Percentiles rank a stretch among this genome's conserved stretches.
Conservation (phyloP, 2,329 filamentous ascomycete genomes). For the Eurotiales sp. region DNA sequence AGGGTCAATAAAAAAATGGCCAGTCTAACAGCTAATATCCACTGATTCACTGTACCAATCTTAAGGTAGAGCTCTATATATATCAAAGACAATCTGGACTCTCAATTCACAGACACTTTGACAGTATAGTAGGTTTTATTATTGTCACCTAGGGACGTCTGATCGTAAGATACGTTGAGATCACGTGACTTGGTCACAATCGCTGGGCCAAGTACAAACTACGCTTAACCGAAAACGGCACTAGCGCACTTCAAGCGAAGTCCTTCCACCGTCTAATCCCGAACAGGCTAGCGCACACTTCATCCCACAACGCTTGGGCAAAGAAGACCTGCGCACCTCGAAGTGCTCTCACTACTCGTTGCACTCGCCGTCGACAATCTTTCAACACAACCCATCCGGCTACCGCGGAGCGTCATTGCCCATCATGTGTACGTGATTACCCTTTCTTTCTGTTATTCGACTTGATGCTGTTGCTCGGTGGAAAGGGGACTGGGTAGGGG, state of each 20-base stretch:
- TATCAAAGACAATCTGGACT: too few species aligned
- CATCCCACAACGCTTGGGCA: constrained; percentile 39
- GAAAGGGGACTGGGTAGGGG: not conserved
- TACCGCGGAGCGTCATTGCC: constrained; percentile 41
- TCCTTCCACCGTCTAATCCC: constrained; percentile 26
- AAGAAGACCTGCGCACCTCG: constrained; percentile 34
- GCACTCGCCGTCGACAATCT: constrained; percentile 38
- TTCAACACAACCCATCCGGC: constrained; percentile 25
- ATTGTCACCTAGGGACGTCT: too few species aligned
- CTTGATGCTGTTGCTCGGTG: constrained; percentile 8
- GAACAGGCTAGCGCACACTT: constrained; percentile 26
- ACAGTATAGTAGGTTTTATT: too few species aligned
- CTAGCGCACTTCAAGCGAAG: constrained; percentile 34
- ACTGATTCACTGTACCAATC: too few species aligned
- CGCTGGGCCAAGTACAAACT: too few species aligned
- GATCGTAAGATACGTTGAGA: too few species aligned
- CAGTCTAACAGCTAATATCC: too few species aligned
- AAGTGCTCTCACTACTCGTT: constrained; percentile 22
- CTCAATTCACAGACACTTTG: too few species aligned
- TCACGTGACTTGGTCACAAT: too few species aligned
- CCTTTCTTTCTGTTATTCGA: constrained; percentile 18
- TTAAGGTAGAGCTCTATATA: too few species aligned
- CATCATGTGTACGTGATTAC: constrained; percentile 47
- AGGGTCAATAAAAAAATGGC: too few species aligned
- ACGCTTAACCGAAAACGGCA: constrained; percentile 1